phyloP scores from a whole-genome alignment of 1,284 basidiomycete species.

The Leccinum olivaceoglutinosum region DNA sequence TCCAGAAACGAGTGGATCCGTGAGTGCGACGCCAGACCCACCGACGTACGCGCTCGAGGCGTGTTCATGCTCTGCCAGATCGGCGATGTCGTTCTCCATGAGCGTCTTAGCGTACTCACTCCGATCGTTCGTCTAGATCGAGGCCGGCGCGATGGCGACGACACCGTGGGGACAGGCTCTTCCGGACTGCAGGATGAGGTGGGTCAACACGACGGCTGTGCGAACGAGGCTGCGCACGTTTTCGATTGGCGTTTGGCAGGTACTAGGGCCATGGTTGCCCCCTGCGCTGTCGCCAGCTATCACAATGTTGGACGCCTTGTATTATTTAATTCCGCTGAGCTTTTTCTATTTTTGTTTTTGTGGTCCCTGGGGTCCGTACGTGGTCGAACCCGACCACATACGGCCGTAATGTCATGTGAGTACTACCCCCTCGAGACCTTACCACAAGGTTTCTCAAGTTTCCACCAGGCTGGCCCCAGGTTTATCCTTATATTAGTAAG shows the following conservation, averaged over 20 bases:
- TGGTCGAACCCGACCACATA: too few relatives aligned
- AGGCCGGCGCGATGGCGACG: background rate
- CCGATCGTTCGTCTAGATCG: background rate
- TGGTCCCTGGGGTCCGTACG: too few relatives aligned
- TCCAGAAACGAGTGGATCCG: constrained; percentile 20
- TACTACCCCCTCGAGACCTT: too few relatives aligned
- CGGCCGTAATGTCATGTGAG: too few relatives aligned
- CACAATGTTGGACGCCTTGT: constrained; percentile 15
- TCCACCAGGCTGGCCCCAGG: too few relatives aligned
- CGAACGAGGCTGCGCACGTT: background rate
- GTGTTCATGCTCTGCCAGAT: accelerated
- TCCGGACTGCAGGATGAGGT: background rate
- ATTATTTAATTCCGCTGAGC: constrained; percentile 1
- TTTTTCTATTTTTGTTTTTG: too few relatives aligned
- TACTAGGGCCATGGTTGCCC: constrained; percentile 20
- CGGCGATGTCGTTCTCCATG: constrained; percentile 3
- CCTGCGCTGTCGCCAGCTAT: constrained; percentile 26
- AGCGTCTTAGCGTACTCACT: constrained; percentile 6
- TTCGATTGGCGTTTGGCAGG: background rate
- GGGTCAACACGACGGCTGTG: background rate
- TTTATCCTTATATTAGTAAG: too few relatives aligned
- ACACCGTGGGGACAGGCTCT: background rate
- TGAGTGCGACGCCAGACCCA: constrained; percentile 4
- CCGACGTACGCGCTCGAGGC: constrained; percentile 10
- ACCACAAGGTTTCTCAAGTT: too few relatives aligned